Evolutionary conservation across 2,329 filamentous ascomycete species (phyloP), one percentile per base, ranked within the genome.

Genomic region (Trichoderma sp.): DNA sequence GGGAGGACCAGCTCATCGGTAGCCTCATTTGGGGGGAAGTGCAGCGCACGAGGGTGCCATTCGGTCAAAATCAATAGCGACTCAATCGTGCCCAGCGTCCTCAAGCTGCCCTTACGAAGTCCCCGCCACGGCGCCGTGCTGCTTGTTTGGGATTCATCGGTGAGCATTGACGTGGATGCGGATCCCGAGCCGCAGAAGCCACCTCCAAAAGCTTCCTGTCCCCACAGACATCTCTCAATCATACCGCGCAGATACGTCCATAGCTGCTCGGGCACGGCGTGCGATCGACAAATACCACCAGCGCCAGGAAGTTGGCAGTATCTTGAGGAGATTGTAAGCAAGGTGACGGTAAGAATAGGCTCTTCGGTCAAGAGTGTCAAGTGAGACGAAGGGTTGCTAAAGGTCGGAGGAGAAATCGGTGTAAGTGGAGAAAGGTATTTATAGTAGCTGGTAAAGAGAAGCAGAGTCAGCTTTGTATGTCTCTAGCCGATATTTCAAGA

Each of bases 221-320:
- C 96, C 91, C 94, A 98, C 46, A 98, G 89, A 73, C 97, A 91
- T 39, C 95, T 89, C 79, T 97, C 93, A 72, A 98, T 96, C 92
- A 98, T 97, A 69, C 93, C 92, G 63, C 94, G 90, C 34, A 98
- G 86, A 76, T 97, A 97, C 34, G 90, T 92, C 96, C 96, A 99
- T 5, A 98, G 86, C 78, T 96, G 94, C 75, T 97, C 93, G 73
- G 98, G 96, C 66, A 99, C 97, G 59, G 93, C 91, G 75, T 96
- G 93, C 0, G 94, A 93, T 61, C 96, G 89, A 59, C 93, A 96
- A 71, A 90, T 86, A 0, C 92, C 91, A 3, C 93, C 94, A 0
- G 94, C 90, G 1, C 93, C 93, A 24, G 89, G 86, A 59, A 97
- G 89, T 70, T 88, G 88, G 77, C 91, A 90, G 77, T 97, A 97